Evolutionary conservation across 305 asterid genomes (phyloP).

Genomic region (Withania somnifera): DNA sequence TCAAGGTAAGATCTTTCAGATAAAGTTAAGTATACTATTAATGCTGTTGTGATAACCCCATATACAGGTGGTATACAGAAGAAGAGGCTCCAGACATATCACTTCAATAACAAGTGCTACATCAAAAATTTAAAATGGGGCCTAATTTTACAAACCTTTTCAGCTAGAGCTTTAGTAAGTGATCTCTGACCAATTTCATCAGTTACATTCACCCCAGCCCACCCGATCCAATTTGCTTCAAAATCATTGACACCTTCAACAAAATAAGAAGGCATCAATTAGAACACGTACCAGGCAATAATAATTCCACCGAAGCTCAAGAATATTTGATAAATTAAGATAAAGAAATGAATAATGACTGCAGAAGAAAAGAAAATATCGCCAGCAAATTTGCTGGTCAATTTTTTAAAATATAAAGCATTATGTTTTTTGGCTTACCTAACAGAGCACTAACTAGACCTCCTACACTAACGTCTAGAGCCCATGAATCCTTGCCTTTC

Average conservation of each 20-base stretch:
- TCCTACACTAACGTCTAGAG: conserved; percentile 73
- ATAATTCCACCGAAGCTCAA: background rate
- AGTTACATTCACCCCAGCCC: conserved; percentile 95
- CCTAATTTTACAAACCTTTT: conserved; percentile 36
- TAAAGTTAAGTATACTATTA: background rate
- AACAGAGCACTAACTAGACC: conserved; percentile 79
- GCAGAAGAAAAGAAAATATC: background rate
- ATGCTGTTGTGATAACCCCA: background rate
- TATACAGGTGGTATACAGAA: background rate
- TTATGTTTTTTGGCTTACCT: conserved; percentile 35
- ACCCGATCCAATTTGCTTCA: conserved; percentile 89
- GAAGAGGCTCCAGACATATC: background rate
- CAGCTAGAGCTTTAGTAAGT: conserved; percentile 68
- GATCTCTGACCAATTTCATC: conserved; percentile 73
- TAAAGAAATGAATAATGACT: background rate
- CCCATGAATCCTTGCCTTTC: conserved; percentile 65
- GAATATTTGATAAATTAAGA: background rate
- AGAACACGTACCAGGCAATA: background rate
- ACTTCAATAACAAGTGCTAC: background rate
- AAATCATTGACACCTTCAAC: conserved; percentile 62
- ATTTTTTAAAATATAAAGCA: background rate
- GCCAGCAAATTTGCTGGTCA: background rate
- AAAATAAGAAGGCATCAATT: conserved; percentile 4
- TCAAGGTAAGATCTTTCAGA: background rate
- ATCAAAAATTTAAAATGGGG: background rate